phyloP scores from a whole-genome alignment of 345 rosid species.

The Eucalyptus pauciflora region DNA sequence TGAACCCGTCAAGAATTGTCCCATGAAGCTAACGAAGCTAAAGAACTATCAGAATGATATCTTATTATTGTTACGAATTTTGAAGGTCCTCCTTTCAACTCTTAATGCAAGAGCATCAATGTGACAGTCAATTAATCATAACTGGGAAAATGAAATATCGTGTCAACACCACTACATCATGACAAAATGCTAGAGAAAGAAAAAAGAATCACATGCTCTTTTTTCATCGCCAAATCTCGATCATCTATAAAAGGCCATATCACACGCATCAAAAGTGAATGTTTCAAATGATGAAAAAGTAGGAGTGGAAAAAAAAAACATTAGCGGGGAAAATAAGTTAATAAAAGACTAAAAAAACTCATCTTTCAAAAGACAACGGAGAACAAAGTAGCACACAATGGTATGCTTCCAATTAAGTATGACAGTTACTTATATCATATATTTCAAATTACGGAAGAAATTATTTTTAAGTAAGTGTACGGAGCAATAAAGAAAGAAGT shows the following conservation, averaged over 20 bases:
- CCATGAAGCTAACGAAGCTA: not conserved
- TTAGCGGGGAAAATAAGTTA: not conserved
- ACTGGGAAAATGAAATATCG: not conserved
- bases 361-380: no score
- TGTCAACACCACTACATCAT: not conserved
- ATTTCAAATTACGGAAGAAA: not conserved
- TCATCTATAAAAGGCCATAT: not conserved
- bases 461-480: not conserved
- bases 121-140: not conserved
- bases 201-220: not conserved
- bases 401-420: not conserved
- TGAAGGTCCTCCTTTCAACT: not conserved
- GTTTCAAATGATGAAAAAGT: not conserved
- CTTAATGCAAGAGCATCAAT: not conserved
- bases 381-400: no score
- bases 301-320: not conserved
- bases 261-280: not conserved
- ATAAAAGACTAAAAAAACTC: no score
- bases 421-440: not conserved
- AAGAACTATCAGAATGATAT: not conserved
- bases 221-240: not conserved
- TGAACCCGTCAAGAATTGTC: not conserved
- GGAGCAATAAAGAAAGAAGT: not conserved
- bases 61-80: not conserved
- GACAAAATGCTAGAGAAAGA: not conserved